phyloP scores from a whole-genome alignment of 116 monocot genomes.

The Papilionanthe hybrid region DNA sequence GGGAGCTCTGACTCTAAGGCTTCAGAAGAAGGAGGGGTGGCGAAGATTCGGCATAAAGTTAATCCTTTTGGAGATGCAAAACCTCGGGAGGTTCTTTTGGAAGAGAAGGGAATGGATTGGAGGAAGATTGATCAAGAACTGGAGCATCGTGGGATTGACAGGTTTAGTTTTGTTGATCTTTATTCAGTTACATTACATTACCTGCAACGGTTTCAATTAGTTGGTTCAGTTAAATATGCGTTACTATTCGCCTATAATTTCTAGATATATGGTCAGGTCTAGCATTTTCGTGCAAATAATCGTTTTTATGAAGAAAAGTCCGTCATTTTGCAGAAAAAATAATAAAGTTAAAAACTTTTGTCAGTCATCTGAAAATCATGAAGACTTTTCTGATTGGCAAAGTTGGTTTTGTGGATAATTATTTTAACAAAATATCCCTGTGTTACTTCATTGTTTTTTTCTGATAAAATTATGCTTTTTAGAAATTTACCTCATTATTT shows the following conservation, averaged over 20 bases:
- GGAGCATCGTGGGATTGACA: slow-evolving; percentile 41
- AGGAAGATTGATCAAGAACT: slow-evolving; percentile 49
- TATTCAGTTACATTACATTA: not conserved
- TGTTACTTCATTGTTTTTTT: no score
- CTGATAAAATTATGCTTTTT: no score
- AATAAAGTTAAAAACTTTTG: no score
- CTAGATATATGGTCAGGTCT: no score
- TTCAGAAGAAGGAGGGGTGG: slow-evolving; percentile 10
- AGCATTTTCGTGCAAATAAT: no score
- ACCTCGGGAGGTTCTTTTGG: slow-evolving; percentile 40
- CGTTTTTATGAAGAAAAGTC: no score
- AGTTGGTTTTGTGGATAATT: no score
- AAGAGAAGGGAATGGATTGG: slow-evolving; percentile 42
- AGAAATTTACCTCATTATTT: not conserved
- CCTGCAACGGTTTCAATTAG: not conserved
- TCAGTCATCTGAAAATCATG: no score
- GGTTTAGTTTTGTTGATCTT: slow-evolving; percentile 17
- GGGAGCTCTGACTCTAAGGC: slow-evolving; percentile 28
- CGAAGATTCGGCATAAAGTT: slow-evolving; percentile 20
- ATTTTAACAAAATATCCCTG: no score
- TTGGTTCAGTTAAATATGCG: not conserved
- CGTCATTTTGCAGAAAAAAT: no score
- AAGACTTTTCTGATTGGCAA: no score
- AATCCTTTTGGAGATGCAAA: slow-evolving; percentile 55
- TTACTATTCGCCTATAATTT: no score